Conservation (phyloP, 2,329 filamentous ascomycete genomes). For the Blumeriella jaapii region DNA sequence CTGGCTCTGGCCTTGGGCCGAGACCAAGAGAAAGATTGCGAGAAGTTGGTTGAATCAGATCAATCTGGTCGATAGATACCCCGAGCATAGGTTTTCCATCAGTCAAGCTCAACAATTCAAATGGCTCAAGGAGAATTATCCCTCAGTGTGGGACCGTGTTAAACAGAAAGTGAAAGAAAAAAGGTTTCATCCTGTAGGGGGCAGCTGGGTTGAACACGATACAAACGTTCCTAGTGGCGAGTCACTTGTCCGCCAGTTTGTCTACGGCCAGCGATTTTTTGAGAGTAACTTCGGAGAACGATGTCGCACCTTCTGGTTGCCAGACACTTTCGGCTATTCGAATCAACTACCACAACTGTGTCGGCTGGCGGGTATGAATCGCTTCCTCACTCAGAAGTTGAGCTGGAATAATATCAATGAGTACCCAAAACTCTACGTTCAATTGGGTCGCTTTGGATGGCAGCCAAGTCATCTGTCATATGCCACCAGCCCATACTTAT, state of each 20-base stretch:
- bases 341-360: conserved; percentile 90
- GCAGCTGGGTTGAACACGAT: conserved; percentile 98
- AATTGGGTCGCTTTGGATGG: conserved; percentile 96
- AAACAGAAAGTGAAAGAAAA: conserved; percentile 85
- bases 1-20: conserved; percentile 97
- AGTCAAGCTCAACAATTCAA: conserved; percentile 97
- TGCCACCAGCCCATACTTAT: conserved; percentile 93
- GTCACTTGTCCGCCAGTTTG: conserved; percentile 83
- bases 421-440: conserved; percentile 96
- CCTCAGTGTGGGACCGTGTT: conserved; percentile 78
- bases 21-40: conserved; percentile 93
- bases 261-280: conserved; percentile 93
- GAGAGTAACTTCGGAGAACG: conserved; percentile 84
- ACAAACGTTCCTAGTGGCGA: conserved; percentile 96
- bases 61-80: conserved; percentile 87
- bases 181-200: conserved; percentile 87
- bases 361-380: conserved; percentile 85
- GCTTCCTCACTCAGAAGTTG: conserved; percentile 95
- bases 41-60: conserved; percentile 96
- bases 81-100: conserved; percentile 83
- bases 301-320: conserved; percentile 90
- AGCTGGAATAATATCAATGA: conserved; percentile 99
- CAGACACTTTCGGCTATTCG: conserved; percentile 96
- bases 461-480: conserved; percentile 93
- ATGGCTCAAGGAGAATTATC: conserved; percentile 87